phyloP scores from a whole-genome alignment of 129 eudicot genomes.

The Centrapalus pauciflorus region DNA sequence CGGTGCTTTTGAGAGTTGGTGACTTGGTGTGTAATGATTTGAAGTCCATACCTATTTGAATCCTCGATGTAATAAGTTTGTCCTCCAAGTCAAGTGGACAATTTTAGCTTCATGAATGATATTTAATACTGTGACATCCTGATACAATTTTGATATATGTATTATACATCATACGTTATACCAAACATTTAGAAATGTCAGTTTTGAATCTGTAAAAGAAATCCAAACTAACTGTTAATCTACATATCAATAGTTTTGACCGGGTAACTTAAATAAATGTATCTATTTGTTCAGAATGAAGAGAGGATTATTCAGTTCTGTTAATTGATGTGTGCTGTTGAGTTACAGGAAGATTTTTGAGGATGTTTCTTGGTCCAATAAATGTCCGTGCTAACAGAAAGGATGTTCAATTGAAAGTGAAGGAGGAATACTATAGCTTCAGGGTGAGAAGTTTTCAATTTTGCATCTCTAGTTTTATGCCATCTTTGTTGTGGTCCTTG shows the following conservation, averaged over 20 bases:
- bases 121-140: not conserved
- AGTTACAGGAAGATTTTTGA: conserved; percentile 61
- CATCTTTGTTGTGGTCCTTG: not conserved
- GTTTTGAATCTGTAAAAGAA: not conserved
- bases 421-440: conserved; percentile 87
- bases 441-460: conserved; percentile 42
- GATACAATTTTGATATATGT: not conserved
- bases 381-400: conserved; percentile 80
- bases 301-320: not conserved
- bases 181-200: not conserved
- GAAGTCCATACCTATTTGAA: not conserved
- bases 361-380: conserved; percentile 91
- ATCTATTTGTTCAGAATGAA: not conserved
- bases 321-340: conserved; percentile 13
- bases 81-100: not conserved
- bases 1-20: no score
- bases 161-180: not conserved
- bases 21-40: not conserved
- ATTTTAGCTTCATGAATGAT: conserved; percentile 11
- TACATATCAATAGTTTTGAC: not conserved
- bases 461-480: not conserved
- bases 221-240: not conserved
- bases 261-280: not conserved
- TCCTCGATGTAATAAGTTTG: not conserved
- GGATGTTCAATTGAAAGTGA: conserved; percentile 84